phyloP scores from a whole-genome alignment of 2,329 filamentous ascomycete species.

The Trichoderma pleuroti region DNA sequence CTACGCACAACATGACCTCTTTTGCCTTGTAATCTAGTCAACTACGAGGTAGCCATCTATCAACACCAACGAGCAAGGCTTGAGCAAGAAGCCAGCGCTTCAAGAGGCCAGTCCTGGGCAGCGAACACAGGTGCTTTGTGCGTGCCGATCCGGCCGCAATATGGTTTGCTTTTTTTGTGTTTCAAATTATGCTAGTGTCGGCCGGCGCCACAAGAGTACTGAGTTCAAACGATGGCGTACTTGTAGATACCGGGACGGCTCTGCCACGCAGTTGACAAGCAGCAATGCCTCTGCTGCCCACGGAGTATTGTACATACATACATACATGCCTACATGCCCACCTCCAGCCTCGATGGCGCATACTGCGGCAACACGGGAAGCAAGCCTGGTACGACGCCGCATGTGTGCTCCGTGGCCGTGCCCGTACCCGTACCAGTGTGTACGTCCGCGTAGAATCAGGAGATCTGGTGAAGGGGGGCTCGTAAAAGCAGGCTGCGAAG shows the following conservation, averaged over 20 bases:
- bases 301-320: not conserved
- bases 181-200: constrained; percentile 8
- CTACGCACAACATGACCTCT: not conserved
- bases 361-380: not conserved
- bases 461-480: not conserved
- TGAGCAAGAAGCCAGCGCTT: not conserved
- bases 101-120: not conserved
- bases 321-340: too few species aligned
- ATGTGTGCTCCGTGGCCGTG: not conserved
- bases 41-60: not conserved
- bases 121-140: not conserved
- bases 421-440: not conserved
- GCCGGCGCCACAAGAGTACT: constrained; percentile 7
- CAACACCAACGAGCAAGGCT: not conserved
- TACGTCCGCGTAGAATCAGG: not conserved
- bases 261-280: not conserved
- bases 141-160: constrained; percentile 13
- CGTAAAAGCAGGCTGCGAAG: not conserved
- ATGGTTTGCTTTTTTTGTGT: not conserved
- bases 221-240: not conserved
- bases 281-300: not conserved
- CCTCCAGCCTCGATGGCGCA: not conserved
- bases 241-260: not conserved
- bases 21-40: not conserved
- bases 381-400: not conserved